Base-by-base conservation (phyloP, 306 rosid species). In the Cucurbita moschata region DNA sequence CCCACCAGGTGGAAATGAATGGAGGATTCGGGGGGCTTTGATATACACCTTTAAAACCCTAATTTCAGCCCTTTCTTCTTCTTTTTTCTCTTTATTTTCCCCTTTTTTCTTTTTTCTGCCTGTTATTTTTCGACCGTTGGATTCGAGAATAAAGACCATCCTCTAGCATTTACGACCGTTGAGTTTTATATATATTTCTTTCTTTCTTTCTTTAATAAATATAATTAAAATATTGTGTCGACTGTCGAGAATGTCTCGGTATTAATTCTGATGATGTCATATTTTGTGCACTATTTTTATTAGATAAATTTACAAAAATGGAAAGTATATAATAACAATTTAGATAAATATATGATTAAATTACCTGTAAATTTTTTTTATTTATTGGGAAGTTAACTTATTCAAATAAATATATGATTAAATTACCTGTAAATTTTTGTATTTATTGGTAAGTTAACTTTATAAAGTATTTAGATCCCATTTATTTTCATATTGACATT, bases 11-110 rank as follows among this genome's bases (percentile, higher is more conserved):
- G 47, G 60, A 73, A 54, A 69, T 69, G 40, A 79, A 77, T 7
- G 75, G 9, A 9, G 7, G 7, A 16, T 5, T 64, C 44, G 68
- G 74, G 37, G 37, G 71, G 62, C 59, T 63, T 3, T 19, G 15
- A 53, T 78, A 38, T 63, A 61, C 76, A 19, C 18, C 60, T 47
- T 5, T 8, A 66, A 81, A 85, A 77, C 89, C 86, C 87, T 83
- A 81, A 74, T 76, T 74, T 78, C 66, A 61, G 16, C 77, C n/a
- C 71, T 11, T 4, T 60, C 0, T 56, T 35, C n/a, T 10, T n/a
- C 5, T 10, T 11, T 50, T 14, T 4, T 12, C 44, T 58, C 72
- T 46, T 21, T 55, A 19, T 10, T 21, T 44, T 35, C 14, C 6
- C 12, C 8, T 60, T 60, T 4, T 4, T 40, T 16, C 18, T 1